A percentile compares a stretch with the other conserved stretches of the same genome.
These are phyloP conservation scores for Solanum gandarillasii DNA, from an alignment of 257 asterid species.

Conservation along the genomic window DNA sequence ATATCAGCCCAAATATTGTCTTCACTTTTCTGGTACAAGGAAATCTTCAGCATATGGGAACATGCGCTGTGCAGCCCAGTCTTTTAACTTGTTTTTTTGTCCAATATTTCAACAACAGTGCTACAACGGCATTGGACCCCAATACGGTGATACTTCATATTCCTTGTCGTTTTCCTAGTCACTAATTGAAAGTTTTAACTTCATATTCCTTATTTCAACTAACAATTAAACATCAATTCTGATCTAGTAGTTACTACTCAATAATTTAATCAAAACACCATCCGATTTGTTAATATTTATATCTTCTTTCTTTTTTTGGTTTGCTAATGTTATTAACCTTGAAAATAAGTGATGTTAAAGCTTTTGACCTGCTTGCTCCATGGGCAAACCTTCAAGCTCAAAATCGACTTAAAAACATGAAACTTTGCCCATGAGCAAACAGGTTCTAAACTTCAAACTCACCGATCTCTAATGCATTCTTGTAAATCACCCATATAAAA, in stretches of 20 bases:
- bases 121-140: slow-evolving; percentile 77
- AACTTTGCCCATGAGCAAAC: background rate
- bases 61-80: slow-evolving; percentile 39
- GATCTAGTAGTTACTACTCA: background rate
- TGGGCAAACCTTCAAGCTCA: background rate
- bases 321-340: background rate
- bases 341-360: background rate
- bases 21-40: slow-evolving; percentile 4
- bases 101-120: slow-evolving; percentile 74
- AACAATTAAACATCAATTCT: background rate
- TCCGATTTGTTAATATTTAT: background rate
- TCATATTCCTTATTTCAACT: background rate
- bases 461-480: background rate
- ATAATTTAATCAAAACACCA: background rate
- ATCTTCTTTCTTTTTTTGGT: background rate
- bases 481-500: background rate
- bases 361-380: background rate
- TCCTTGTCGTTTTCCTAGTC: background rate
- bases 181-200: background rate
- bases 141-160: slow-evolving; percentile 39
- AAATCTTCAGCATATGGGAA: slow-evolving; percentile 23
- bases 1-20: background rate
- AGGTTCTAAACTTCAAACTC: background rate
- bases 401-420: background rate
- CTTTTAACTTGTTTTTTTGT: slow-evolving; percentile 50